Conservation (phyloP, 2,329 filamentous ascomycete genomes). For the Colletotrichum tamarilloi region DNA sequence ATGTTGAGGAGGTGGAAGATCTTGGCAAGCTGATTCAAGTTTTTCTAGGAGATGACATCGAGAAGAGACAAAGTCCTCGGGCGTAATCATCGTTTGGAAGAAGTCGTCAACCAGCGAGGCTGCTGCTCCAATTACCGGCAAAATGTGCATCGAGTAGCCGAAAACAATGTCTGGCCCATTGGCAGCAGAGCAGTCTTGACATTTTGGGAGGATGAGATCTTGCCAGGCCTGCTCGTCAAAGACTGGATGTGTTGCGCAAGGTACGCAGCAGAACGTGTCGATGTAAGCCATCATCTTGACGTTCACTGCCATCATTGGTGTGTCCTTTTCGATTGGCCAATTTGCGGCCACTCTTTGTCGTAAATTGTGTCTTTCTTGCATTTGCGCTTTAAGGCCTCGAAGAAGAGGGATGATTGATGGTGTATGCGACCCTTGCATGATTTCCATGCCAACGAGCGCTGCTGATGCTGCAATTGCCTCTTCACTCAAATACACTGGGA, state of each 20-base stretch:
- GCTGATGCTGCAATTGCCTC: slow-evolving; percentile 24
- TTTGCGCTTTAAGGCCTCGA: slow-evolving; percentile 1
- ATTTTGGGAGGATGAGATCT: background rate
- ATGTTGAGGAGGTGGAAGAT: background rate
- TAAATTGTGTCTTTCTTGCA: background rate
- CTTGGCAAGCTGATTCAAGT: background rate
- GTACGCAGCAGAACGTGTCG: slow-evolving; percentile 21
- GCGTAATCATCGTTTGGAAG: background rate
- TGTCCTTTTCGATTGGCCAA: background rate
- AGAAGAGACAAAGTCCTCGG: background rate
- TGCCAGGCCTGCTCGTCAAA: slow-evolving; percentile 15
- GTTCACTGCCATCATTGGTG: slow-evolving; percentile 20
- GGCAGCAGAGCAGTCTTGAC: background rate
- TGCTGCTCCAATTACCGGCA: slow-evolving; percentile 10
- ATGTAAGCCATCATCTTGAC: slow-evolving; percentile 30
- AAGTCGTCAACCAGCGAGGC: slow-evolving; percentile 14
- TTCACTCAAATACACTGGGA: slow-evolving; percentile 6
- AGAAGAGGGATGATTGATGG: slow-evolving; percentile 1
- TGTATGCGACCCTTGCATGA: slow-evolving; percentile 17
- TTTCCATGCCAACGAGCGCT: slow-evolving; percentile 20
- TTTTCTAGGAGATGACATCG: slow-evolving; percentile 2
- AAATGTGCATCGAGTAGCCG: slow-evolving; percentile 14
- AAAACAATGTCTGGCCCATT: slow-evolving; percentile 25
- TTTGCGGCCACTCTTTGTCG: background rate
- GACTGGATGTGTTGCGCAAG: slow-evolving; percentile 12